A percentile compares a stretch with the other conserved stretches of the same genome.
Evolutionary conservation across 1,284 basidiomycete species (phyloP).

Genomic region (Filobasidium uniguttulatum): DNA sequence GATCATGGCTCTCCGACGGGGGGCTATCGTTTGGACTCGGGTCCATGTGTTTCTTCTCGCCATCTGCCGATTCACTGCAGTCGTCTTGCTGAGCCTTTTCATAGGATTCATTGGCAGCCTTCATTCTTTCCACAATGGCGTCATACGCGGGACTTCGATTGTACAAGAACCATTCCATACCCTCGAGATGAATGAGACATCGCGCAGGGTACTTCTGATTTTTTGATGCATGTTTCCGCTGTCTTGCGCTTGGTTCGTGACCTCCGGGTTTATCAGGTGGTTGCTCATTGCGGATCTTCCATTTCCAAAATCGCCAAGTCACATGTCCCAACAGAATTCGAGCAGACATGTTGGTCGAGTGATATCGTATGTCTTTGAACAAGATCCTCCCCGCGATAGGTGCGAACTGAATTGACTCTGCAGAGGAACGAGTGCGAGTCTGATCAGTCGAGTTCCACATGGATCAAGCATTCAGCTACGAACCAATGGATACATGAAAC

Average conservation of each 20-base stretch:
- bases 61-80: background rate
- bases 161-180: slow-evolving; percentile 79
- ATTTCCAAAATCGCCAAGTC: slow-evolving; percentile 85
- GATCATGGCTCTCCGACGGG: background rate
- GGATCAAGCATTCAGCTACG: slow-evolving; percentile 16
- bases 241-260: too few relatives aligned
- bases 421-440: too few relatives aligned
- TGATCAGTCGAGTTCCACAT: too few relatives aligned
- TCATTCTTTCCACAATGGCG: slow-evolving; percentile 62
- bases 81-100: too few relatives aligned
- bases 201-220: slow-evolving; percentile 47
- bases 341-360: slow-evolving; percentile 78
- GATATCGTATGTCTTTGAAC: slow-evolving; percentile 69
- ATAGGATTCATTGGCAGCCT: slow-evolving; percentile 27
- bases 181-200: slow-evolving; percentile 60
- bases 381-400: slow-evolving; percentile 72
- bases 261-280: slow-evolving; percentile 17
- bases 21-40: background rate
- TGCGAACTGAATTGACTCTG: slow-evolving; percentile 43
- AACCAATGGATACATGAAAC: slow-evolving; percentile 31
- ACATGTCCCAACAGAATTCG: slow-evolving; percentile 67
- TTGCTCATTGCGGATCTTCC: slow-evolving; percentile 47
- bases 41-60: slow-evolving; percentile 1
- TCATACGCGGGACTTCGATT: slow-evolving; percentile 79
- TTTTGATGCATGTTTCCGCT: slow-evolving; percentile 12